Conservation (phyloP, 495 filamentous ascomycete species). For the Tuber melanosporum region DNA sequence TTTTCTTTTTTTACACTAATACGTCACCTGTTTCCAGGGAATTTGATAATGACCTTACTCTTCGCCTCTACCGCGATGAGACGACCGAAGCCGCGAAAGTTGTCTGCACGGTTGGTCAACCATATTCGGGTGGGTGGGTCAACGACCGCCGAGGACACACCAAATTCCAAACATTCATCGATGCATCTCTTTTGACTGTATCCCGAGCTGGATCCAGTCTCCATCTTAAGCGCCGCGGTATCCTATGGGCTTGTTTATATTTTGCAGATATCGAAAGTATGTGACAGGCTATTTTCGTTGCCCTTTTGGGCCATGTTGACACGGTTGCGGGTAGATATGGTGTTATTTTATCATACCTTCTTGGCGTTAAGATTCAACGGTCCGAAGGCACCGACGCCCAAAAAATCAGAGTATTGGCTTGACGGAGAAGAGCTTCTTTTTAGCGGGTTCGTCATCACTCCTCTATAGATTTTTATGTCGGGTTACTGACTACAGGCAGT, state of each 20-base stretch:
- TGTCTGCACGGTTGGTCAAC: conserved; percentile 49
- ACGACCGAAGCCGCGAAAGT: conserved; percentile 54
- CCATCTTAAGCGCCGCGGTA: conserved; percentile 51
- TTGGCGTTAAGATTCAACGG: conserved; percentile 58
- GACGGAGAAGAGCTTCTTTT: conserved; percentile 52
- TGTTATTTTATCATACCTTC: conserved; percentile 58
- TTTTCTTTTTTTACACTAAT: conserved; percentile 1
- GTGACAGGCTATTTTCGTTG: conserved; percentile 26
- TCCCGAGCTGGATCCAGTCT: conserved; percentile 51
- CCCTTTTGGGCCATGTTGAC: conserved; percentile 19
- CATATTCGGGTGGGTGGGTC: conserved; percentile 48
- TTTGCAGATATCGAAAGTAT: conserved; percentile 56
- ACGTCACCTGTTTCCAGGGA: conserved; percentile 43
- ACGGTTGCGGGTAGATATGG: conserved; percentile 48
- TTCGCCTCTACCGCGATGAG: conserved; percentile 53
- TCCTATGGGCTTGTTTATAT: conserved; percentile 53
- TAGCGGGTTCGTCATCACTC: conserved; percentile 46
- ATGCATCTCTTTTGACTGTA: conserved; percentile 42
- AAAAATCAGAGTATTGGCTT: conserved; percentile 52
- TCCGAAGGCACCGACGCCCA: conserved; percentile 42
- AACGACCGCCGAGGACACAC: conserved; percentile 33
- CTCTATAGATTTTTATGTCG: neutral
- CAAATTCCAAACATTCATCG: conserved; percentile 38
- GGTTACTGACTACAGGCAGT: conserved; percentile 42
- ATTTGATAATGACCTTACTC: conserved; percentile 48